phyloP scores from a whole-genome alignment of 2,329 filamentous ascomycete species.

The Claviceps sp. region DNA sequence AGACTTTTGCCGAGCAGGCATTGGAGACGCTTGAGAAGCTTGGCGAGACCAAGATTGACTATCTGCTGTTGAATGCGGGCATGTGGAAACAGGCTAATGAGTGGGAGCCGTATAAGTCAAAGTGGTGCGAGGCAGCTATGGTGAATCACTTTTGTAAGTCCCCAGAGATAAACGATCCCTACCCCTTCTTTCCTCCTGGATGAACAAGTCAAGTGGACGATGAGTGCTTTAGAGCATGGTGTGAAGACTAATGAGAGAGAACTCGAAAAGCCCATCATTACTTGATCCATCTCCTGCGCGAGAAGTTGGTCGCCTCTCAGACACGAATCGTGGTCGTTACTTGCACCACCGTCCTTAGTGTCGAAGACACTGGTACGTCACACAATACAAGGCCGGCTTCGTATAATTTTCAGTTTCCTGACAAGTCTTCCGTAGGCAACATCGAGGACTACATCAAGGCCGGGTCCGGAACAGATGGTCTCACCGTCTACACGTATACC shows the following conservation, averaged over 20 bases:
- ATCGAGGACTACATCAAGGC: slow-evolving; percentile 27
- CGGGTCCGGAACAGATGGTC: slow-evolving; percentile 19
- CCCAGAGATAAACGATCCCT: too few relatives aligned
- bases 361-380: slow-evolving; percentile 24
- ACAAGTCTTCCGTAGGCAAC: slow-evolving; percentile 13
- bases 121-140: slow-evolving; percentile 36
- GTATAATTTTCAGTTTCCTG: background rate
- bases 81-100: slow-evolving; percentile 22
- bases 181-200: too few relatives aligned
- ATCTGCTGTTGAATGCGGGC: slow-evolving; percentile 36
- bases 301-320: slow-evolving; percentile 32
- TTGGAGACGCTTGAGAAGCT: slow-evolving; percentile 21
- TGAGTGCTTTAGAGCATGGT: too few relatives aligned
- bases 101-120: slow-evolving; percentile 25
- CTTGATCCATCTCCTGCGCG: slow-evolving; percentile 32
- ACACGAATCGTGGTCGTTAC: slow-evolving; percentile 38
- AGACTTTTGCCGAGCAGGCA: slow-evolving; percentile 30
- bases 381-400: background rate
- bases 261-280: slow-evolving; percentile 35
- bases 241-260: background rate
- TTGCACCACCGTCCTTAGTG: slow-evolving; percentile 30
- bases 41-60: slow-evolving; percentile 30
- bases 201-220: too few relatives aligned
- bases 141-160: slow-evolving; percentile 39
- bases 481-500: slow-evolving; percentile 25